These are phyloP conservation scores for Boehmeria nivea DNA, from an alignment of 306 rosid species.

Conservation along the genomic window DNA sequence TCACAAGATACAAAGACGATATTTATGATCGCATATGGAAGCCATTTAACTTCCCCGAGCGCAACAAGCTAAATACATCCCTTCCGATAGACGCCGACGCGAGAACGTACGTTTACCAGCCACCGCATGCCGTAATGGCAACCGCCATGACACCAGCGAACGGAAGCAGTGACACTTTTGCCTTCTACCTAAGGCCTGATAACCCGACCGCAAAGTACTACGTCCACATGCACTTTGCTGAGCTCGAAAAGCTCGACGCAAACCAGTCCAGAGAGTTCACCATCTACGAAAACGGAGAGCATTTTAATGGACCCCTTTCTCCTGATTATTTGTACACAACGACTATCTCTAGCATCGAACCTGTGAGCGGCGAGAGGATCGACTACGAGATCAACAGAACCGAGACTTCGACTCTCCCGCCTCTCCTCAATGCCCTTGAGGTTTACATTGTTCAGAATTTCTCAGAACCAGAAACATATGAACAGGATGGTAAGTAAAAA, in stretches of 20 bases:
- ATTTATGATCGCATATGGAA: constrained; percentile 3
- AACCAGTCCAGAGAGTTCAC: constrained; percentile 33
- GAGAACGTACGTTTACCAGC: background rate
- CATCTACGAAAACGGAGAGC: background rate
- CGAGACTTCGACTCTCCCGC: constrained; percentile 25
- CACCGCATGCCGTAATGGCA: constrained; percentile 29
- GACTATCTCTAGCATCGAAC: background rate
- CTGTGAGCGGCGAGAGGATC: background rate
- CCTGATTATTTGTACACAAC: background rate
- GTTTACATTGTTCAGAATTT: constrained; percentile 26
- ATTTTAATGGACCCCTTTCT: background rate
- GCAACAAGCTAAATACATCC: background rate
- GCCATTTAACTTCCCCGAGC: background rate
- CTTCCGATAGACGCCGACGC: background rate
- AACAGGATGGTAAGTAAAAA: constrained; percentile 27
- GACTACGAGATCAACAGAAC: background rate
- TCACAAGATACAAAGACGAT: constrained; percentile 12
- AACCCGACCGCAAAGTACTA: background rate
- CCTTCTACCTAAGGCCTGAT: background rate
- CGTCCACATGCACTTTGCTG: constrained; percentile 27
- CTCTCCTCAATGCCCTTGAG: constrained; percentile 43
- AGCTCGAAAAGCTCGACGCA: constrained; percentile 7
- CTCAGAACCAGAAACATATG: constrained; percentile 21
- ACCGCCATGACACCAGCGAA: constrained; percentile 26
- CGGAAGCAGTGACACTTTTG: constrained; percentile 1